phyloP scores from a whole-genome alignment of 495 filamentous ascomycete genomes.

The Aspergillus panamensis region DNA sequence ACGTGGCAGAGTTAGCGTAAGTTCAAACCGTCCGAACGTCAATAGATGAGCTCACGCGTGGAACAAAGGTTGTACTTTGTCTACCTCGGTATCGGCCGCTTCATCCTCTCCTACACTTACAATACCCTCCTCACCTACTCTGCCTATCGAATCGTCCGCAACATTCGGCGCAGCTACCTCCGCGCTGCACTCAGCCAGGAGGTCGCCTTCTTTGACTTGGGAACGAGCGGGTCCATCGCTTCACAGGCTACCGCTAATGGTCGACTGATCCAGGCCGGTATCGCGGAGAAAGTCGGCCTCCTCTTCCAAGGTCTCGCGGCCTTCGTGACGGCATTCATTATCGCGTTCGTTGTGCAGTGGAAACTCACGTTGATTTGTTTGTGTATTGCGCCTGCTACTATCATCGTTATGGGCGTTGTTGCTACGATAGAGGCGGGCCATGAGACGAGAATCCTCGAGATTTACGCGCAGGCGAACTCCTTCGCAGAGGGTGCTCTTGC shows the following conservation, averaged over 20 bases:
- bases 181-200: constrained; percentile 72
- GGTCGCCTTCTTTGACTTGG: constrained; percentile 76
- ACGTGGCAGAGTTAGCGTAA: background rate
- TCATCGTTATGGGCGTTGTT: constrained; percentile 2
- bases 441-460: background rate
- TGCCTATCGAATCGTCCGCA: constrained; percentile 63
- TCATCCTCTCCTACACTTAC: constrained; percentile 30
- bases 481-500: constrained; percentile 22
- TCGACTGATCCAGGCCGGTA: constrained; percentile 31
- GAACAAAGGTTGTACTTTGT: background rate
- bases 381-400: constrained; percentile 13
- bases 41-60: background rate
- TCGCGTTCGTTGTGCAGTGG: constrained; percentile 32
- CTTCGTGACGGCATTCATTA: constrained; percentile 32
- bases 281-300: constrained; percentile 33
- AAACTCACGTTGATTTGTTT: constrained; percentile 27
- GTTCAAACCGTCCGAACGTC: background rate
- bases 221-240: constrained; percentile 75
- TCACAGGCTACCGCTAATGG: constrained; percentile 63
- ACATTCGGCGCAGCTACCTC: constrained; percentile 70
- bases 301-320: constrained; percentile 25
- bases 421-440: background rate
- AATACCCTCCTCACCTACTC: constrained; percentile 27
- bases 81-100: constrained; percentile 25
- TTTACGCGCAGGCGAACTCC: constrained; percentile 13